Percentiles rank a stretch among this genome's conserved stretches.
These are phyloP conservation scores for Periconia sp. DNA, from an alignment of 2,329 filamentous ascomycete species.

Conservation along the genomic window DNA sequence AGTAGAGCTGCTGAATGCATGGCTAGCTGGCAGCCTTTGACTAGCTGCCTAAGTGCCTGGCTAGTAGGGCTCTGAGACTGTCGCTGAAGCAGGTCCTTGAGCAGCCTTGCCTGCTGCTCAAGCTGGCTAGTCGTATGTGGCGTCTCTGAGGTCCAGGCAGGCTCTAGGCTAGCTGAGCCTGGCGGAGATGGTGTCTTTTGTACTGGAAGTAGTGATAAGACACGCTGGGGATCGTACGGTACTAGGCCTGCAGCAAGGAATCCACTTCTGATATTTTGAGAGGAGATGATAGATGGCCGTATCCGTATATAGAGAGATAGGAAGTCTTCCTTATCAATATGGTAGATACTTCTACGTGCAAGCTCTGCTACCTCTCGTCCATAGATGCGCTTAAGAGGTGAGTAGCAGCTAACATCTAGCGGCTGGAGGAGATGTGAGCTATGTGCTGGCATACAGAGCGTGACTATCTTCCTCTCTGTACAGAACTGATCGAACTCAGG, in stretches of 20 bases:
- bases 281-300: constrained; percentile 6
- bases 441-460: constrained; percentile 12
- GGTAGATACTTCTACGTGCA: constrained; percentile 5
- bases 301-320: constrained; percentile 10
- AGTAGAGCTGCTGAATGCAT: too few species aligned
- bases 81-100: too few species aligned
- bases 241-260: constrained; percentile 21
- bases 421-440: constrained; percentile 12
- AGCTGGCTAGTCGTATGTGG: constrained; percentile 22
- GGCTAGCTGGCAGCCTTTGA: too few species aligned
- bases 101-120: constrained; percentile 29
- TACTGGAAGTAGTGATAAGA: constrained; percentile 20
- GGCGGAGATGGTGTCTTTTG: constrained; percentile 19
- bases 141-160: constrained; percentile 23
- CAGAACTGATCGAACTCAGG: constrained; percentile 3
- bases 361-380: constrained; percentile 4
- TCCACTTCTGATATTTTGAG: constrained; percentile 18
- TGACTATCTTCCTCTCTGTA: constrained; percentile 9
- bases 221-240: constrained; percentile 16
- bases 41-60: too few species aligned
- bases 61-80: too few species aligned
- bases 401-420: constrained; percentile 15
- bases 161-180: constrained; percentile 1
- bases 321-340: constrained; percentile 12
- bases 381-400: constrained; percentile 17